phyloP scores from a whole-genome alignment of 2,329 filamentous ascomycete species.

The Pseudopyricularia cyperi region DNA sequence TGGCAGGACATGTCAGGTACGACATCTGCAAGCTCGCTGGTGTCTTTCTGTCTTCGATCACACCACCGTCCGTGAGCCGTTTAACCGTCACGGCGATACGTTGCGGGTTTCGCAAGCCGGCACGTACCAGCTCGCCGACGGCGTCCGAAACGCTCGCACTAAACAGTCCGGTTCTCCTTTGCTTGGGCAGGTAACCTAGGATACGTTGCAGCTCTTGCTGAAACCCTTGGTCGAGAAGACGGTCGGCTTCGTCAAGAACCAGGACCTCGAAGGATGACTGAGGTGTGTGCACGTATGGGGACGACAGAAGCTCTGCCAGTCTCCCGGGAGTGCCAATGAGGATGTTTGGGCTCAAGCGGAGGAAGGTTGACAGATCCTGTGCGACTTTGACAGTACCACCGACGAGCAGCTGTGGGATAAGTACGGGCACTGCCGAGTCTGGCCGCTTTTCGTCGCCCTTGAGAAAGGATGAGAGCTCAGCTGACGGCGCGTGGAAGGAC shows the following conservation, averaged over 20 bases:
- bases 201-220: slow-evolving; percentile 84
- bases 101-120: slow-evolving; percentile 85
- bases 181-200: slow-evolving; percentile 73
- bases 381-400: slow-evolving; percentile 66
- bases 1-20: slow-evolving; percentile 63
- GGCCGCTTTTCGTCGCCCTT: slow-evolving; percentile 42
- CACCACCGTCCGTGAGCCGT: slow-evolving; percentile 45
- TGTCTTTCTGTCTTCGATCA: slow-evolving; percentile 69
- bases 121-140: slow-evolving; percentile 81
- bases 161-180: slow-evolving; percentile 84
- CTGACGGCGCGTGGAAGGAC: slow-evolving; percentile 70
- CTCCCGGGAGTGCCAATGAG: slow-evolving; percentile 79
- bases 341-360: slow-evolving; percentile 75
- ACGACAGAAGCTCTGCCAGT: slow-evolving; percentile 74
- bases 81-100: slow-evolving; percentile 92
- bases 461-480: slow-evolving; percentile 45
- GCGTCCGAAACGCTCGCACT: slow-evolving; percentile 94
- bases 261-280: slow-evolving; percentile 85
- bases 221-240: slow-evolving; percentile 85
- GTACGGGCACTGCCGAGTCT: slow-evolving; percentile 20
- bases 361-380: slow-evolving; percentile 76
- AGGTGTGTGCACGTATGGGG: slow-evolving; percentile 75
- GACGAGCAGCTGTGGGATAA: slow-evolving; percentile 46
- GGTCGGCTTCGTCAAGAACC: slow-evolving; percentile 88
- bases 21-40: slow-evolving; percentile 89